A percentile compares a stretch with the other conserved stretches of the same genome.
Evolutionary conservation across 176 grass and related monocot genomes (phyloP).

Genomic region (bread wheat (Triticum aestivum)): DNA sequence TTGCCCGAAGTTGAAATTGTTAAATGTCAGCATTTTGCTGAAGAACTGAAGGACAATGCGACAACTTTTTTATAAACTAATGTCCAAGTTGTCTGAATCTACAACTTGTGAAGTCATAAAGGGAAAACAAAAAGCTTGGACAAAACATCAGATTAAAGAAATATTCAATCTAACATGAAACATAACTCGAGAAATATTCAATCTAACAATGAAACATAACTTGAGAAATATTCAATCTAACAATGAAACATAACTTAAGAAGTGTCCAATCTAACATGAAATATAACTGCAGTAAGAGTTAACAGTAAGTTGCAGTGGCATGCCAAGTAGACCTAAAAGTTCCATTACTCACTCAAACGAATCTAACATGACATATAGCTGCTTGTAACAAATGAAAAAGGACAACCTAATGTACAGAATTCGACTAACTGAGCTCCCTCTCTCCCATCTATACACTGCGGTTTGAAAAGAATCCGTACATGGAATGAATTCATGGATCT

Average conservation of each 20-base stretch:
- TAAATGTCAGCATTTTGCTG: not conserved
- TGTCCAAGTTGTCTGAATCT: not conserved
- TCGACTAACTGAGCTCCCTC: slow-evolving; percentile 69
- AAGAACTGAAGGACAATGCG: not conserved
- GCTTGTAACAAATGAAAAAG: slow-evolving; percentile 49
- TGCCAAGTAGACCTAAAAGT: slow-evolving; percentile 31
- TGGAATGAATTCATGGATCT: slow-evolving; percentile 47
- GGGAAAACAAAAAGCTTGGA: no score
- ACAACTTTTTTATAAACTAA: not conserved
- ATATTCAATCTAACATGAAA: no score
- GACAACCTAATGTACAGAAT: slow-evolving; percentile 85
- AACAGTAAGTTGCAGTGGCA: slow-evolving; percentile 20
- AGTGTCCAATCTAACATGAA: slow-evolving; percentile 2
- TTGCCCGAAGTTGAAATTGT: not conserved
- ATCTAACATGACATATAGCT: slow-evolving; percentile 49
- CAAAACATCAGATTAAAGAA: no score
- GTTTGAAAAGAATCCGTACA: slow-evolving; percentile 58
- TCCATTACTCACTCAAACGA: slow-evolving; percentile 41
- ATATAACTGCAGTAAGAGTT: not conserved
- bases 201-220: not conserved
- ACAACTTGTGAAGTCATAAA: not conserved
- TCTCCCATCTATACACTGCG: slow-evolving; percentile 61
- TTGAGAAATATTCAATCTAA: not conserved
- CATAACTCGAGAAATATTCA: no score
- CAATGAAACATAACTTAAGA: no score